These are phyloP conservation scores for Neospermospora avenae DNA, from an alignment of 2,329 filamentous ascomycete genomes.

Conservation along the genomic window DNA sequence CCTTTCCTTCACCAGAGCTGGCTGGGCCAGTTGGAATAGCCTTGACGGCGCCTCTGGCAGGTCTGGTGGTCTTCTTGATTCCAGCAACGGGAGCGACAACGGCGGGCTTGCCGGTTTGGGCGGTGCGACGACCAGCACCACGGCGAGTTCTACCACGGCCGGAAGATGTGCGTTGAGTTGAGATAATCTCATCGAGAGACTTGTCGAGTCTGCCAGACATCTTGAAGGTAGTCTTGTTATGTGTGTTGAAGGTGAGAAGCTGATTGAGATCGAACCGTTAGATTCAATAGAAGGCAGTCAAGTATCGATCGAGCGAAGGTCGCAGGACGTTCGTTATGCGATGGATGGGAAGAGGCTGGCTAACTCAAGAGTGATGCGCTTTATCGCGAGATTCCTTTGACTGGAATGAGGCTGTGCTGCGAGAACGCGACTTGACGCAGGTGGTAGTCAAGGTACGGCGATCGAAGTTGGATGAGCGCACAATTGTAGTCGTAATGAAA, in stretches of 20 bases:
- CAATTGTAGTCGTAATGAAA: constrained; percentile 10
- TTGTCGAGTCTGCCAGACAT: constrained; percentile 97
- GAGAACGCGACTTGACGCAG: constrained; percentile 25
- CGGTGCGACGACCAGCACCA: constrained; percentile 39
- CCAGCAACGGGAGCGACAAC: constrained; percentile 75
- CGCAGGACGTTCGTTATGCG: constrained; percentile 23
- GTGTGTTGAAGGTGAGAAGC: constrained; percentile 24
- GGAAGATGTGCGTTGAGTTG: constrained; percentile 52
- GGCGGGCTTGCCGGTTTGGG: constrained; percentile 43
- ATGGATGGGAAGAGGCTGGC: constrained; percentile 28
- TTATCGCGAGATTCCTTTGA: constrained; percentile 21
- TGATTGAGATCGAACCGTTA: constrained; percentile 30
- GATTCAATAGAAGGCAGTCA: constrained; percentile 32
- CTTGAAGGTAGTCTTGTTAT: constrained; percentile 38
- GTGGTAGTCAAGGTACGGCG: constrained; percentile 28
- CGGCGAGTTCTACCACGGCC: constrained; percentile 30
- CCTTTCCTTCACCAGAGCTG: constrained; percentile 78
- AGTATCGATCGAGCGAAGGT: constrained; percentile 24
- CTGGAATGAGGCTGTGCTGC: constrained; percentile 27
- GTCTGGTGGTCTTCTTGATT: constrained; percentile 71
- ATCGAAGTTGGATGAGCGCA: constrained; percentile 31
- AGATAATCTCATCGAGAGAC: constrained; percentile 96
- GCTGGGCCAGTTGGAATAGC: constrained; percentile 62
- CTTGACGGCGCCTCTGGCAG: constrained; percentile 58
- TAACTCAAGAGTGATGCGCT: constrained; percentile 29